phyloP scores from a whole-genome alignment of 164 flowering plant genomes.

The Kalanchoe fedtschenkoi region DNA sequence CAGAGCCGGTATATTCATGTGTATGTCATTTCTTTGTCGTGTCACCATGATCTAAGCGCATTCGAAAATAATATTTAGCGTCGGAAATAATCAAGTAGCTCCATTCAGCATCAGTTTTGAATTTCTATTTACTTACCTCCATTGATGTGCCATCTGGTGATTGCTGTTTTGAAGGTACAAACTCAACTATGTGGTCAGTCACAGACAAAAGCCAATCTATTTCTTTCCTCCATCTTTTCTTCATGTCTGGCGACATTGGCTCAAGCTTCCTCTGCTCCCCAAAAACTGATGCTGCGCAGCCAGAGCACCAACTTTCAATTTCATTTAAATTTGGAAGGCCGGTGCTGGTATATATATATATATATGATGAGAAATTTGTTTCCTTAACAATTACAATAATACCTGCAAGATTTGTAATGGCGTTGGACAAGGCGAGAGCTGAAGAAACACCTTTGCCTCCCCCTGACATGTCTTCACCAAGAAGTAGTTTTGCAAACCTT shows the following conservation, averaged over 20 bases:
- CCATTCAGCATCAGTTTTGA: no score
- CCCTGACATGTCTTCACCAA: slow-evolving; percentile 98
- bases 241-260: slow-evolving; percentile 69
- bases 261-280: slow-evolving; percentile 70
- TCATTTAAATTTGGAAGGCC: no score
- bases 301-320: no score
- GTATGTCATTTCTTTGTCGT: slow-evolving; percentile 69
- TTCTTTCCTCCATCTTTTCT: slow-evolving; percentile 75
- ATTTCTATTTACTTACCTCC: slow-evolving; percentile 38
- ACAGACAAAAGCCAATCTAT: slow-evolving; percentile 87
- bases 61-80: neutral
- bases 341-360: no score
- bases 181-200: slow-evolving; percentile 83
- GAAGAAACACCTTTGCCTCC: slow-evolving; percentile 92
- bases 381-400: no score
- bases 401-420: slow-evolving; percentile 91
- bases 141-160: slow-evolving; percentile 50
- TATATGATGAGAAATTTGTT: no score
- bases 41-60: slow-evolving; percentile 74
- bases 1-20: slow-evolving; percentile 77
- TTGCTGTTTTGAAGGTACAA: slow-evolving; percentile 76
- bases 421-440: slow-evolving; percentile 89
- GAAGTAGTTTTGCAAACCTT: slow-evolving; percentile 69
- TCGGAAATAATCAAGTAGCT: no score
- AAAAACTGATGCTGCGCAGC: slow-evolving; percentile 64